Conservation (phyloP, 176 grass and related monocot genomes). For the Neostapfia colusana region DNA sequence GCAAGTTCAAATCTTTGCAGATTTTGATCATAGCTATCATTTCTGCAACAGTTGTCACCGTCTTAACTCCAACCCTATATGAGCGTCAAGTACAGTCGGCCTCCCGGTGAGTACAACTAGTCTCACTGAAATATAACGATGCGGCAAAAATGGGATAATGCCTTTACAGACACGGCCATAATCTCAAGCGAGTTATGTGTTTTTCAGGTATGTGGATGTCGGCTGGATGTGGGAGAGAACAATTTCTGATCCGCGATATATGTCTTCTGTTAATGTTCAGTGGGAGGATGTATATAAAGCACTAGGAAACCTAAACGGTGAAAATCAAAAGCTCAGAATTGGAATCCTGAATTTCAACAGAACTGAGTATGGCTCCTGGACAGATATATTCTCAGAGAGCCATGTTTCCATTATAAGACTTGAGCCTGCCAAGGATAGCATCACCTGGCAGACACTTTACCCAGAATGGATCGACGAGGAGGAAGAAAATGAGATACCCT, state of each 20-base stretch:
- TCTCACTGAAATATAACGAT: slow-evolving; percentile 5
- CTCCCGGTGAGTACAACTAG: slow-evolving; percentile 46
- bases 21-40: slow-evolving; percentile 67
- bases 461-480: slow-evolving; percentile 99
- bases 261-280: slow-evolving; percentile 53
- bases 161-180: background rate
- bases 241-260: slow-evolving; percentile 61
- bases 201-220: slow-evolving; percentile 75
- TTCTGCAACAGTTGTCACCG: slow-evolving; percentile 65
- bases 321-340: slow-evolving; percentile 47
- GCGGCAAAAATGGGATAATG: background rate
- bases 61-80: slow-evolving; percentile 62
- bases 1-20: slow-evolving; percentile 76
- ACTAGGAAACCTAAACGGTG: slow-evolving; percentile 40
- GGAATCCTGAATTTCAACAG: slow-evolving; percentile 84
- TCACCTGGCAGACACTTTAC: slow-evolving; percentile 75
- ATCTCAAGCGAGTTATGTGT: slow-evolving; percentile 17
- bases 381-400: slow-evolving; percentile 43
- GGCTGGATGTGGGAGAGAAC: slow-evolving; percentile 78
- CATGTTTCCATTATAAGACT: slow-evolving; percentile 66
- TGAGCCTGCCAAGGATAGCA: slow-evolving; percentile 52
- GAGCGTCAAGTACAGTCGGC: slow-evolving; percentile 56
- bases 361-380: slow-evolving; percentile 69
- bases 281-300: slow-evolving; percentile 55
- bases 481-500: slow-evolving; percentile 55